Evolutionary conservation across 2,329 filamentous ascomycete species (phyloP), one percentile per base, ranked within the genome.

Genomic region (Monilinia polystroma): DNA sequence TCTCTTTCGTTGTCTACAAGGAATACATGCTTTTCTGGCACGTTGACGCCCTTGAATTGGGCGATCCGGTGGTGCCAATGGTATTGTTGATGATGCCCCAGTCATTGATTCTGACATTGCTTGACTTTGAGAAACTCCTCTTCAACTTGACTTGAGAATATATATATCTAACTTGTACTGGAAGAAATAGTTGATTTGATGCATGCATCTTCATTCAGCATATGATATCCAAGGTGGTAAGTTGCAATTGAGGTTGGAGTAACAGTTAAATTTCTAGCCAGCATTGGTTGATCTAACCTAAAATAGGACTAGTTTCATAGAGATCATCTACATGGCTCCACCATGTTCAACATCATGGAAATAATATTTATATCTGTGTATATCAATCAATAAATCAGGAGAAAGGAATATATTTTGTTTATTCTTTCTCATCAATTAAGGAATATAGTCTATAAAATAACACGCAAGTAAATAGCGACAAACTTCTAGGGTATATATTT

Each of bases 1-100:
- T 14, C 73, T 60, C 56, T 73, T 73, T 43, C 73, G 69, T 55
- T 72, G 69, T 1, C 72, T 68, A 55, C 74, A 72, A 26, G 74
- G 68, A 32, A 72, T 41, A 55, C 72, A 73, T 20, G 70, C 72
- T 67, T 70, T 73, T 2, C 71, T 55, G 0, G 71, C 70, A 45
- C 72, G 68, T 4, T 71, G 71, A 53, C 64, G 64, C 23, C 64
- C 64, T 7, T 60, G 56, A 23, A 45, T 45, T 35, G 18, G 55
- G 29, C 55, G 64, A 11, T 66, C 47, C 20, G 18, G 12, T 32
- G 56, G 56, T 35, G 4, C 57, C 57, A n/a, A 18, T 51, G 29
- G 8, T 23, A 16, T 7, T 35, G 18, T 20, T 60, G 45, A 35
- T 23, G 57, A 49, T 18, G 57, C 20, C 26, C 43, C 57, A 23